Evolutionary conservation across 192 early-diverging fungal genomes (phyloP), one percentile per base, ranked within the genome.

Genomic region (Coemansia sp.): DNA sequence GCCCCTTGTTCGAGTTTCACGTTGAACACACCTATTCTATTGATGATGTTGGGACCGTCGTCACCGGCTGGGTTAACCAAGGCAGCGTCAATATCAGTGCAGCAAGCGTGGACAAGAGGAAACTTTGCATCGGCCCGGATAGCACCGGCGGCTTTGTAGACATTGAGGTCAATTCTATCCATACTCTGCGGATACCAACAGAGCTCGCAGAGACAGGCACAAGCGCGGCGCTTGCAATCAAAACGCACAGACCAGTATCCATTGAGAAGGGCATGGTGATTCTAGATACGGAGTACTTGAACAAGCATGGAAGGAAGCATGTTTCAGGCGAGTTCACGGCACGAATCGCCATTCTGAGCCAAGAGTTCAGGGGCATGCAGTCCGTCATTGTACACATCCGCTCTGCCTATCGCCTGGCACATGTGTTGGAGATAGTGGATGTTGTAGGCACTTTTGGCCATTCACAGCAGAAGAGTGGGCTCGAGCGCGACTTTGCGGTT

Each of bases 131-230:
- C 14, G 92, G 93, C 0, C 92, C 92, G 1, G 86, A 92, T 63
- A 35, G 64, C 34, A 68, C 85, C 12, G 92, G 93, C 8, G 38
- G 61, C 7, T 96, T 94, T 81, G 83, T 83, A 30, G 84, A 85
- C 7, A 86, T 92, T 0, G 83, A 81, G 6, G 85, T 96, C 10
- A 86, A 78, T 23, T 94, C 93, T 1, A 92, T 95, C 33, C 93
- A 96, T 46, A 87, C 91, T 7, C 89, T 94, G 66, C 86, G 95
- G 2, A 91, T 92, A 66, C 88, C 92, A 0, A 86, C 89, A 49
- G 84, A 86, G 21, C 81, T 85, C 9, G 83, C 92, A 14, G 76
- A 87, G 24, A 83, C 89, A 0, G 92, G 93, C 6, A 89, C 93
- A 26, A 91, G 91, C 23, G 92, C 90, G 7, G 89, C 92, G 10